phyloP scores from a whole-genome alignment of 1,284 basidiomycete species.

The Pulveroboletus ridleyi region DNA sequence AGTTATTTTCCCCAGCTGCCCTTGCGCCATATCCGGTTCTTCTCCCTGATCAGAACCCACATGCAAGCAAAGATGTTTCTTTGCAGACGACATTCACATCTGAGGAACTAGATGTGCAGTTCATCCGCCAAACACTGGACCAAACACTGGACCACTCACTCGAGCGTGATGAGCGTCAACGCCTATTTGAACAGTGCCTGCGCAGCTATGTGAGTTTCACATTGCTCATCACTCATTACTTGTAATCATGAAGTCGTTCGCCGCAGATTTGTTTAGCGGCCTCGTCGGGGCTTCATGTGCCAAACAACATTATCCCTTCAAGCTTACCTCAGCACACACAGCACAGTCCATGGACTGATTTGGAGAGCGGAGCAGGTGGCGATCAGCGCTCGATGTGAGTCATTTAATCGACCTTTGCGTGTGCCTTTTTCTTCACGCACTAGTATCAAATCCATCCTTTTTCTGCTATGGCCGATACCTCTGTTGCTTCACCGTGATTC shows the following conservation, averaged over 20 bases:
- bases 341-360: background rate
- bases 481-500: too few relatives aligned
- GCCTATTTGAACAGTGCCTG: constrained; percentile 6
- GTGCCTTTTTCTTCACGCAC: too few relatives aligned
- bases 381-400: constrained; percentile 5
- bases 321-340: too few relatives aligned
- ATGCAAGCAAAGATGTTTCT: background rate
- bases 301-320: background rate
- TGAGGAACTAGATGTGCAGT: background rate
- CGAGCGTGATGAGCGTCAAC: constrained; percentile 1
- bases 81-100: background rate
- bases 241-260: background rate
- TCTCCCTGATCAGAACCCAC: too few relatives aligned
- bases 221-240: too few relatives aligned
- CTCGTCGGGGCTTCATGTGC: constrained; percentile 8
- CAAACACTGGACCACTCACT: background rate
- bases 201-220: background rate
- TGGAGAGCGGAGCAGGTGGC: background rate
- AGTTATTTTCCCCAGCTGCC: background rate
- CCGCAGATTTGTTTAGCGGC: constrained; percentile 8
- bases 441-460: background rate
- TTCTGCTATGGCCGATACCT: background rate
- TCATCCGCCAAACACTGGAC: too few relatives aligned
- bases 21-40: too few relatives aligned
- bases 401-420: too few relatives aligned